phyloP scores from a whole-genome alignment of 208 protist genomes.

The Trypanosoma vivax region DNA sequence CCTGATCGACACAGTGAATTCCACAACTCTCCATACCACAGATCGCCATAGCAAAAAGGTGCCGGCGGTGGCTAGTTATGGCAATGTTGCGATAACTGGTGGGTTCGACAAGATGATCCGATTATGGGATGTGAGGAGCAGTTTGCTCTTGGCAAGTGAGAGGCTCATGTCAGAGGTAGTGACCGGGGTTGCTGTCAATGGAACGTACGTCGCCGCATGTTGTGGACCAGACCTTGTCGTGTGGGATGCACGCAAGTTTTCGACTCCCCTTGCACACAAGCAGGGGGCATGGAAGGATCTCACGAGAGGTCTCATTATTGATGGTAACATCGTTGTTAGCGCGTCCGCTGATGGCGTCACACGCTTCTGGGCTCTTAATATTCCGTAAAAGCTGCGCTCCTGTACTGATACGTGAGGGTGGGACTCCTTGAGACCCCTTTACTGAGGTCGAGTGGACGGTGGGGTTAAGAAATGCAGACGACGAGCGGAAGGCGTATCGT shows the following conservation, averaged over 20 bases:
- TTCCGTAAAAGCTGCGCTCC: not conserved
- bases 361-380: constrained; percentile 51
- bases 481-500: too few species aligned
- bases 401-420: not conserved
- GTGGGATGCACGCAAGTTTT: constrained; percentile 72
- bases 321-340: constrained; percentile 65
- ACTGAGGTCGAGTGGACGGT: too few species aligned
- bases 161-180: constrained; percentile 56
- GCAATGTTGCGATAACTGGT: constrained; percentile 58
- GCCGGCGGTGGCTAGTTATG: constrained; percentile 66
- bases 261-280: constrained; percentile 44
- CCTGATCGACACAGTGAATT: constrained; percentile 64
- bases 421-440: not conserved
- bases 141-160: constrained; percentile 58
- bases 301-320: constrained; percentile 78
- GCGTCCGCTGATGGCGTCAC: constrained; percentile 81
- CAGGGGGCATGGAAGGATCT: constrained; percentile 80
- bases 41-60: constrained; percentile 79
- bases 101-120: constrained; percentile 79
- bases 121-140: constrained; percentile 73
- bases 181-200: constrained; percentile 68
- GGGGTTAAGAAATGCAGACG: too few species aligned
- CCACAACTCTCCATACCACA: constrained; percentile 55
- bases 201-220: constrained; percentile 62
- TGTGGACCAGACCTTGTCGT: constrained; percentile 75